Evolutionary conservation across 495 filamentous ascomycete genomes (phyloP).

Genomic region (Xylaria bambusicola): DNA sequence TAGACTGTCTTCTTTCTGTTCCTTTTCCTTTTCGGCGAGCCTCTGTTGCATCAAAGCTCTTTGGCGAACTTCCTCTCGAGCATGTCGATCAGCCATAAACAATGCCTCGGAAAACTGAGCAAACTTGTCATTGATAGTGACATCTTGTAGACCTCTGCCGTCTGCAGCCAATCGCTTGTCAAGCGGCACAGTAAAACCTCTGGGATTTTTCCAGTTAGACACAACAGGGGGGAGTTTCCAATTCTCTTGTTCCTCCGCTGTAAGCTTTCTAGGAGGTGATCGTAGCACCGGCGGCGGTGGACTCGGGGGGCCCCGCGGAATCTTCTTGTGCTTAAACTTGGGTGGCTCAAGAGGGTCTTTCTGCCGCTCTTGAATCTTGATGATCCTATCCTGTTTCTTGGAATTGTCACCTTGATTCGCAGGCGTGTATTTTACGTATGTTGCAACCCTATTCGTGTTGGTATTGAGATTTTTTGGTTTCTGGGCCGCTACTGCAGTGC

Average conservation of each 20-base stretch:
- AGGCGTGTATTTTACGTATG: constrained; percentile 93
- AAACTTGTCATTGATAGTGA: constrained; percentile 98
- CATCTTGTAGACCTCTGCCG: constrained; percentile 88
- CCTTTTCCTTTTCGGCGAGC: constrained; percentile 94
- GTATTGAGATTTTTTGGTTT: constrained; percentile 93
- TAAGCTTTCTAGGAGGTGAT: constrained; percentile 90
- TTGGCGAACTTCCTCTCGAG: constrained; percentile 91
- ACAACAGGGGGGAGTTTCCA: constrained; percentile 96
- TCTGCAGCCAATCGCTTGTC: constrained; percentile 98
- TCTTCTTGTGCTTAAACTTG: constrained; percentile 98
- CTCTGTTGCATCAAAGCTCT: constrained; percentile 94
- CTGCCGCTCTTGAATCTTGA: constrained; percentile 96
- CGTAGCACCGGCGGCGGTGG: constrained; percentile 95
- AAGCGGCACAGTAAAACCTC: constrained; percentile 94
- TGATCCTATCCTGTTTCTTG: constrained; percentile 89
- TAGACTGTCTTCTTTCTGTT: constrained; percentile 89
- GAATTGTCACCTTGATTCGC: constrained; percentile 89
- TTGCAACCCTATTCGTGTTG: constrained; percentile 75
- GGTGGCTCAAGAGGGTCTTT: constrained; percentile 97
- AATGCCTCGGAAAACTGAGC: constrained; percentile 94
- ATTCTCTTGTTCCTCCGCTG: constrained; percentile 93
- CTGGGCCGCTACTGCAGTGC: constrained; percentile 84
- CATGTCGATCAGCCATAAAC: constrained; percentile 91
- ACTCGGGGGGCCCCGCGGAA: constrained; percentile 88
- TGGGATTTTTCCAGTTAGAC: constrained; percentile 99